Evolutionary conservation across 2,329 filamentous ascomycete genomes (phyloP), one percentile per base, ranked within the genome.

Genomic region (Mycosphaerella sp.): DNA sequence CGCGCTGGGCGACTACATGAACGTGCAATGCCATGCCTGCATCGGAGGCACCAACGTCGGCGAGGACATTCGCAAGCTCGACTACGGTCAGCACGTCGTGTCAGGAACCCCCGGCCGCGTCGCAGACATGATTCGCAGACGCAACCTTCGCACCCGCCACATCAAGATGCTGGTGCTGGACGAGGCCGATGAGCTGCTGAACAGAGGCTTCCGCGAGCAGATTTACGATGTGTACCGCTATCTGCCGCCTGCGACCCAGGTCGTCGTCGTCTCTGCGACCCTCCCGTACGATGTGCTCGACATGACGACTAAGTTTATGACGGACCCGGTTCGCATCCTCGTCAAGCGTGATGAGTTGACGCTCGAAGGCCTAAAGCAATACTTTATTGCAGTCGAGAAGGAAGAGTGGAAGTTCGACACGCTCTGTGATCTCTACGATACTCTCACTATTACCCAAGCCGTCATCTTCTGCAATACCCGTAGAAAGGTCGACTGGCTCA

Each of bases 301-400:
- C 71, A 95, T 98, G 87, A 98, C 93, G 28, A 97, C 91, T 61
- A 97, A 97, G 73, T 98, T 98, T 79, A 98, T 98, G 93, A 95
- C 89, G 21, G 91, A 97, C 65, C 91, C 91, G 0, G 91, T 96
- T 41, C 86, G 91, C 60, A 95, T 97, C 66, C 80, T 97, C 21
- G 91, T 97, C 70, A 96, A 97, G 82, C 90, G 90, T 84, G 93
- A 97, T 72, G 93, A 98, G 71, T 75, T 98, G 77, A 98, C 93
- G 2, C 82, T 98, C 44, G 93, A 97, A 74, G 93, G 93, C 52
- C 79, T 98, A 45, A 97, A 97, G 76, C 93, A 98, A 71, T 98
- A 96, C 77, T 98, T 96, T 70, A 97, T 98, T 64, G 93, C 93
- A 1, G 93, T 97, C 16, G 93, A 98, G 73, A 97, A 96, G 77